Conservation (phyloP, 2,329 filamentous ascomycete genomes). For the Akanthomyces muscarius region DNA sequence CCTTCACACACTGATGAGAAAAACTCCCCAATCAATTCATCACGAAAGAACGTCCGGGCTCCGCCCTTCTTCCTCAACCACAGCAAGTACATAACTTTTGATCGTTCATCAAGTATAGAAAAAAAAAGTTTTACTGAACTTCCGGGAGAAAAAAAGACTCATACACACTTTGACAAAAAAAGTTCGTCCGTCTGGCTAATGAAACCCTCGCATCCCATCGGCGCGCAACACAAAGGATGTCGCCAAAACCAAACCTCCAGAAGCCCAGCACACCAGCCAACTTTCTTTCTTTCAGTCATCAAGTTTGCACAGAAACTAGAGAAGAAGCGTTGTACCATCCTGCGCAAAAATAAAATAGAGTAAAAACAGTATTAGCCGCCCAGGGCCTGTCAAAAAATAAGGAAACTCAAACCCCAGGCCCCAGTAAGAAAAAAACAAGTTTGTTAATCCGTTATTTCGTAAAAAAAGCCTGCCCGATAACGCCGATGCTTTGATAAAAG, state of each 20-base stretch:
- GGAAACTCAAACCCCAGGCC: background rate
- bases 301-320: no score
- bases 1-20: no score
- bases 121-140: background rate
- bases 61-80: no score
- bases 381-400: background rate
- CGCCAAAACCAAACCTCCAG: no score
- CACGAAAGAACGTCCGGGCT: no score
- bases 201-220: no score
- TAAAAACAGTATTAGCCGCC: conserved; percentile 1
- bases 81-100: no score
- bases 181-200: background rate
- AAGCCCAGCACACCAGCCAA: no score
- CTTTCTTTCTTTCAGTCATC: no score
- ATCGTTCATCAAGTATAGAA: no score
- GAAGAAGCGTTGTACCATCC: background rate
- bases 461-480: background rate
- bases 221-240: no score
- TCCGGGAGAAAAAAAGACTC: background rate
- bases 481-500: conserved; percentile 14
- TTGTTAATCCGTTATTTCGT: conserved; percentile 16
- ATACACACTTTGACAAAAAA: background rate
- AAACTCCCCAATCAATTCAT: no score
- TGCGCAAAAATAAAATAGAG: background rate
- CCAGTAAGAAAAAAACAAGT: background rate